A percentile compares a stretch with the other conserved stretches of the same genome.
These are phyloP conservation scores for Peronospora belbahrii DNA, from an alignment of 352 stramenopile genomes.

Conservation along the genomic window DNA sequence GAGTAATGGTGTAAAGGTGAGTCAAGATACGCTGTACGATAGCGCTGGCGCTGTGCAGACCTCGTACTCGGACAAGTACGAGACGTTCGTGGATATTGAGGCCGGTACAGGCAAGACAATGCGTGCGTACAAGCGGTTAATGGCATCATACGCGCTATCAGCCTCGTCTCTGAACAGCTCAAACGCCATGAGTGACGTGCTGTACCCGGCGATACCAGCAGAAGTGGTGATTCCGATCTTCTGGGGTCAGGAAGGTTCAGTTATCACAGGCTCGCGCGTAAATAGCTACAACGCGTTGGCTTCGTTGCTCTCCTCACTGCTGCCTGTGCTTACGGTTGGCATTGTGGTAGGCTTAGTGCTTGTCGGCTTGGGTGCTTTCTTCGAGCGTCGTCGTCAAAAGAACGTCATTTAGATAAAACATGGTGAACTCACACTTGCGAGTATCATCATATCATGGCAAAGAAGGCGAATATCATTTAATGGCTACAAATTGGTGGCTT, in stretches of 20 bases:
- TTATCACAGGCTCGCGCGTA: slow-evolving; percentile 24
- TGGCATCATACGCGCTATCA: slow-evolving; percentile 53
- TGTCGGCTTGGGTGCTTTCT: slow-evolving; percentile 26
- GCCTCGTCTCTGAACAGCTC: slow-evolving; percentile 25
- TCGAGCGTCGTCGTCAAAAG: slow-evolving; percentile 31
- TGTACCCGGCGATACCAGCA: slow-evolving; percentile 41
- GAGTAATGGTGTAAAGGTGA: slow-evolving; percentile 33
- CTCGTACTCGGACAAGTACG: slow-evolving; percentile 45
- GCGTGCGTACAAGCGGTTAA: slow-evolving; percentile 54
- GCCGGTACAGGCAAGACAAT: slow-evolving; percentile 64
- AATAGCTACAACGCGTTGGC: slow-evolving; percentile 41
- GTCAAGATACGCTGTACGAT: slow-evolving; percentile 39
- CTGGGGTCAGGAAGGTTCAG: slow-evolving; percentile 44
- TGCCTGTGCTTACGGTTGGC: slow-evolving; percentile 52
- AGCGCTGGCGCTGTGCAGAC: slow-evolving; percentile 32
- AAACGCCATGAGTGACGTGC: slow-evolving; percentile 46
- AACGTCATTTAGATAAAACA: slow-evolving; percentile 16
- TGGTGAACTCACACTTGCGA: background rate
- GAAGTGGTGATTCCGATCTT: slow-evolving; percentile 52
- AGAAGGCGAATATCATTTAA: too few relatives aligned
- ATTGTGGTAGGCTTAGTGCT: slow-evolving; percentile 32
- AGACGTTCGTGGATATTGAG: slow-evolving; percentile 58
- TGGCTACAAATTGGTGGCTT: too few relatives aligned
- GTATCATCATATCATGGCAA: too few relatives aligned
- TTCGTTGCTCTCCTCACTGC: slow-evolving; percentile 32